A percentile compares a stretch with the other conserved stretches of the same genome.
Evolutionary conservation across 495 filamentous ascomycete species (phyloP).

Genomic region (Penicillium canescens): DNA sequence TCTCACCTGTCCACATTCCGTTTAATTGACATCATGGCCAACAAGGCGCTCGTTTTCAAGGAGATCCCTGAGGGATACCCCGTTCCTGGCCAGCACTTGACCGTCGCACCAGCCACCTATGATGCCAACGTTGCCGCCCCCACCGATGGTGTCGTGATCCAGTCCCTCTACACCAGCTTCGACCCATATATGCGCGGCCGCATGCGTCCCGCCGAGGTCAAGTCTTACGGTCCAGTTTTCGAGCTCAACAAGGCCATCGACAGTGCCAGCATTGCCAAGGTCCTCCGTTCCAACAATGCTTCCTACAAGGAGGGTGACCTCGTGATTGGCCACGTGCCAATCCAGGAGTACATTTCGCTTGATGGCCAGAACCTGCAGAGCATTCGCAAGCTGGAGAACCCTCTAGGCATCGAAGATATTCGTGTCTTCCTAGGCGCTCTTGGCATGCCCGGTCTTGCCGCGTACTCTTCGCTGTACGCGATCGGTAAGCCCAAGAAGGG

Average conservation of each 20-base stretch:
- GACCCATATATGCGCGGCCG: conserved; percentile 88
- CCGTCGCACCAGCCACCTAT: conserved; percentile 64
- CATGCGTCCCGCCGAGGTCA: conserved; percentile 48
- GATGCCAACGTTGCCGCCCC: conserved; percentile 66
- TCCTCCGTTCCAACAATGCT: conserved; percentile 64
- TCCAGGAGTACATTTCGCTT: conserved; percentile 62
- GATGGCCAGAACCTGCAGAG: conserved; percentile 28
- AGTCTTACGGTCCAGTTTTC: conserved; percentile 68
- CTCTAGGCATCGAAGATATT: conserved; percentile 45
- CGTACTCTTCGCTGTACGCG: conserved; percentile 76
- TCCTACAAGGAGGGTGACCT: conserved; percentile 67
- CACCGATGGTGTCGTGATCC: conserved; percentile 66
- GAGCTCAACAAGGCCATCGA: conserved; percentile 55
- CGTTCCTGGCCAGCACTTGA: conserved; percentile 69
- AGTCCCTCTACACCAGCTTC: conserved; percentile 77
- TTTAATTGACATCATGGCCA: conserved; percentile 50
- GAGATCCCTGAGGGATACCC: conserved; percentile 67
- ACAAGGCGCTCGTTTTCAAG: conserved; percentile 84
- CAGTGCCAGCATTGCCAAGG: conserved; percentile 57
- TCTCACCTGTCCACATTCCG: no score
- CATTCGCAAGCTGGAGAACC: conserved; percentile 44
- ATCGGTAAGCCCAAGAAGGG: conserved; percentile 86
- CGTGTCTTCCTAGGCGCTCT: conserved; percentile 66
- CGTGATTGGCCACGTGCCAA: conserved; percentile 55
- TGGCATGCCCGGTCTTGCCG: conserved; percentile 87